Evolutionary conservation across 768 basidiomycete genomes (phyloP).

Genomic region (Hericium erinaceus): DNA sequence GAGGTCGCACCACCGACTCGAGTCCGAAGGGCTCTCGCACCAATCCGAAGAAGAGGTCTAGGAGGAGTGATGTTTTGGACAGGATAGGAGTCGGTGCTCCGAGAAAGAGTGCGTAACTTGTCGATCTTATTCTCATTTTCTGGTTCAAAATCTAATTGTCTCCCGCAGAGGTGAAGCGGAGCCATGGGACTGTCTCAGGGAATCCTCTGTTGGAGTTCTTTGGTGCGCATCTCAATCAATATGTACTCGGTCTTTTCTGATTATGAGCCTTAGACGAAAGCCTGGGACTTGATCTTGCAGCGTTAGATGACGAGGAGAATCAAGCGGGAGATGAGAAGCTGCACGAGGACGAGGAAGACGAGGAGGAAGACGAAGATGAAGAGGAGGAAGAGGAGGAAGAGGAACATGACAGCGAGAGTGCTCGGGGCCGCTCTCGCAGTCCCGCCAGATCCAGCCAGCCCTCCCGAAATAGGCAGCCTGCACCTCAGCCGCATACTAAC

Average conservation of each 20-base stretch:
- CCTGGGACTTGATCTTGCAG: constrained; percentile 8
- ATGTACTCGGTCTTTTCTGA: background rate
- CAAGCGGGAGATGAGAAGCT: background rate
- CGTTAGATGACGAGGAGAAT: constrained; percentile 4
- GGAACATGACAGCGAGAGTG: constrained; percentile 5
- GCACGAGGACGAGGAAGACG: background rate
- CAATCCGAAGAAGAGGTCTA: background rate
- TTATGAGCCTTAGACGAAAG: constrained; percentile 11
- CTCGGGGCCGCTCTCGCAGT: constrained; percentile 1
- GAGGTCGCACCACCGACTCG: constrained; percentile 14
- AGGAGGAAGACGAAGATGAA: constrained; percentile 14
- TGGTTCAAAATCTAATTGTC: background rate
- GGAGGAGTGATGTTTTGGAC: background rate
- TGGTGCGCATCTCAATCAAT: constrained; percentile 8
- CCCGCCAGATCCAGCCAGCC: background rate
- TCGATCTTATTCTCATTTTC: background rate
- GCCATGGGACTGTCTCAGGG: constrained; percentile 4
- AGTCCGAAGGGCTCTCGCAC: background rate
- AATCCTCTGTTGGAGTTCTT: constrained; percentile 20
- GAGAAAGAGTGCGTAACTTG: constrained; percentile 17
- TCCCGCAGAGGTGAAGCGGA: background rate
- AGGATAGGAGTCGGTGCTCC: constrained; percentile 4
- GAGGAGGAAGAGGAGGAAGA: constrained; percentile 11
- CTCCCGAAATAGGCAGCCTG: background rate
- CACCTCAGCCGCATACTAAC: background rate